Evolutionary conservation across 306 rosid genomes (phyloP).

Genomic region (Medicago lupulina): DNA sequence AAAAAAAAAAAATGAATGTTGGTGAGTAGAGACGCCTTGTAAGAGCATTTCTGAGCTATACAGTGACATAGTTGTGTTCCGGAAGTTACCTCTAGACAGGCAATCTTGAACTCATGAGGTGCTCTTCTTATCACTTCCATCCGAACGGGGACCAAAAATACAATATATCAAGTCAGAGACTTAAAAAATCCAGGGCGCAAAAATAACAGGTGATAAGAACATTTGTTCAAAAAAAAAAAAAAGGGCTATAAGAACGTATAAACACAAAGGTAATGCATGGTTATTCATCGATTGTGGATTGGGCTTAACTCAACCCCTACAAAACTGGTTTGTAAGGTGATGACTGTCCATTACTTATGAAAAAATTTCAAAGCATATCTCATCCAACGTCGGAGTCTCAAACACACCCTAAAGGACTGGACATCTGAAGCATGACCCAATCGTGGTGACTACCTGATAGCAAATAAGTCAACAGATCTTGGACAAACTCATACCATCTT

Average conservation of each 20-base stretch:
- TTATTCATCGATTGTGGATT: not conserved
- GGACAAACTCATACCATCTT: too few species aligned
- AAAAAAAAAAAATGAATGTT: not conserved
- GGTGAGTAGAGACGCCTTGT: constrained; percentile 28
- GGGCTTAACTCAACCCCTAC: too few species aligned
- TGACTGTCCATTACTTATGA: too few species aligned
- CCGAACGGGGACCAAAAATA: constrained; percentile 35
- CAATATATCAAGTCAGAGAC: constrained; percentile 44
- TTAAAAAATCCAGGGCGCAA: not conserved
- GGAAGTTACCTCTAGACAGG: constrained; percentile 86
- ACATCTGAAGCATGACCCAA: too few species aligned
- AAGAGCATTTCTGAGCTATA: constrained; percentile 17
- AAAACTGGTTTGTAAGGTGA: too few species aligned
- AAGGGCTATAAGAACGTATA: too few species aligned
- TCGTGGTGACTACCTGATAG: too few species aligned
- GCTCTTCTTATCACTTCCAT: constrained; percentile 94
- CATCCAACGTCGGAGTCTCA: too few species aligned
- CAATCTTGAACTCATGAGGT: constrained; percentile 98
- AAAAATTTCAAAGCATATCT: too few species aligned
- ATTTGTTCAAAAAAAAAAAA: too few species aligned
- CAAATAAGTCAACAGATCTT: too few species aligned
- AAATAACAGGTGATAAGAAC: constrained; percentile 17
- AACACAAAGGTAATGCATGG: constrained; percentile 6
- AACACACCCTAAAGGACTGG: too few species aligned
- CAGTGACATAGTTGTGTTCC: constrained; percentile 19